Base-by-base conservation (phyloP, 352 stramenopile species). In the Phytophthora meadii region DNA sequence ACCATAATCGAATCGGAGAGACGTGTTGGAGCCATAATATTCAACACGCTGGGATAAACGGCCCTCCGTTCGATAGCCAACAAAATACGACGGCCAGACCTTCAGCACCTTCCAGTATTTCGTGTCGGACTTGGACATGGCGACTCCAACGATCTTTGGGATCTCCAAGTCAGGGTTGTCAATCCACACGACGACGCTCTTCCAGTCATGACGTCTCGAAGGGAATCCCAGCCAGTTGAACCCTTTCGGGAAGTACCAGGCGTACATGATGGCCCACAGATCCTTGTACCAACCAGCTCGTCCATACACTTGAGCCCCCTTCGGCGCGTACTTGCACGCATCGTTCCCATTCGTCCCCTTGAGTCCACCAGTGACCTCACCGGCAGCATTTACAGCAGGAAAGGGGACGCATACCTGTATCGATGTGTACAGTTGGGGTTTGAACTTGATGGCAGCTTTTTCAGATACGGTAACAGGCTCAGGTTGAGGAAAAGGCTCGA, bases 381-480 rank as follows among this genome's bases (percentile, higher is more conserved):
- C 44, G 9, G 24, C 44, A 39, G 25, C 22, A 37, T 36, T 37
- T 9, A 36, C 44, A 0, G 44, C 44, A 19, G 44, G 44, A 19
- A 22, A 51, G 8, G 44, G 9, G 24, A 17, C 44, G 44, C 44
- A 51, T 6, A 17, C 4, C 2, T 25, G n/a, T 9, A 2, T 17
- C 5, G 7, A 2, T n/a, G 30, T 37, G 8, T 11, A 6, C 7
- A 51, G 44, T 36, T 19, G 22, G 1, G 44, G 44, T 11, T 51
- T 51, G 44, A 51, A 51, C 24, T 51, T 51, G 44, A 51, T 37
- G 7, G 44, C 44, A 51, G 44, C 44, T 25, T 37, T 51, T 19
- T 51, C 24, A 3, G 44, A 34, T 4, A 27, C 10, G 25, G 44
- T 27, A n/a, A 36, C 10, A 4, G 44, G 44, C 3, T 34, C 27